Evolutionary conservation across 345 rosid genomes (phyloP).

Genomic region (Populus nigra): DNA sequence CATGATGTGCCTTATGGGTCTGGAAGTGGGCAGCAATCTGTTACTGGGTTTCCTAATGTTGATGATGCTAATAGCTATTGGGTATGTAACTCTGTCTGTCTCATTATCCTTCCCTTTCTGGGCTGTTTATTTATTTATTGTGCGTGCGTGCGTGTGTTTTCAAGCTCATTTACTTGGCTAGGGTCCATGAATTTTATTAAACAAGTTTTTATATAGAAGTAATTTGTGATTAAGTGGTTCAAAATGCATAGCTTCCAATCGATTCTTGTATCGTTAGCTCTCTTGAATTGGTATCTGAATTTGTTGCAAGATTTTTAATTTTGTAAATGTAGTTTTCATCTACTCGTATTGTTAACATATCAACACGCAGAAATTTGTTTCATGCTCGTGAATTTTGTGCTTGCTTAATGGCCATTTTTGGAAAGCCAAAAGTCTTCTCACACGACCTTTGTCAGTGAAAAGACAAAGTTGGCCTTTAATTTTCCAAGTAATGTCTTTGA

Average conservation of each 20-base stretch:
- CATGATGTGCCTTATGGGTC: conserved; percentile 99
- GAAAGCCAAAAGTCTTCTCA: neutral
- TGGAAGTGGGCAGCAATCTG: conserved; percentile 99
- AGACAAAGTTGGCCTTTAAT: neutral
- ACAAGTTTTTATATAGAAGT: neutral
- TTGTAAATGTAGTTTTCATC: neutral
- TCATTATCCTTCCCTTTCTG: neutral
- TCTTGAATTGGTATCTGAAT: neutral
- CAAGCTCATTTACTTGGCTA: neutral
- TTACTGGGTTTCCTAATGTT: conserved; percentile 78
- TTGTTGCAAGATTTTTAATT: neutral
- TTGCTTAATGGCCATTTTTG: neutral
- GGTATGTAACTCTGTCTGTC: conserved; percentile 56
- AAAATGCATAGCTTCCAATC: neutral
- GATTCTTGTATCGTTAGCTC: neutral
- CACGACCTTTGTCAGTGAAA: neutral
- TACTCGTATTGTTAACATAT: neutral
- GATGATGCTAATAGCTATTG: conserved; percentile 97
- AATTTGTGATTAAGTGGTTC: neutral
- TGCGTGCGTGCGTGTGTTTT: neutral
- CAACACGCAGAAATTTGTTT: neutral
- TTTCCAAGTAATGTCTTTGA: neutral
- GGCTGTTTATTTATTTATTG: neutral
- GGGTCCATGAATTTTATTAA: neutral
- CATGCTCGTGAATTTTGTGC: neutral